phyloP scores from a whole-genome alignment of 306 rosid genomes.

The Trifolium dubium region DNA sequence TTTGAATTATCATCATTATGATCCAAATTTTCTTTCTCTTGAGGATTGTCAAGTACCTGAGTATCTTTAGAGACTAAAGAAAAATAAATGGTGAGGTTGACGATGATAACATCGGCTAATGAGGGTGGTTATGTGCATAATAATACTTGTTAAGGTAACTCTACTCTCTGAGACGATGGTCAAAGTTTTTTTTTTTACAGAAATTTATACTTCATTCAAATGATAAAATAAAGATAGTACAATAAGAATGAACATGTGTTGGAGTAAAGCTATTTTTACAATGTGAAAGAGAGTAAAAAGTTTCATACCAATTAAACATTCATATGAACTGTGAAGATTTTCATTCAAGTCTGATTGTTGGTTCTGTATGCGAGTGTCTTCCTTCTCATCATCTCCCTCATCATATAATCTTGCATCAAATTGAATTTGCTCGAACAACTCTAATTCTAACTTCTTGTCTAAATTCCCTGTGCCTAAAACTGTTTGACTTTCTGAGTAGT shows the following conservation, averaged over 20 bases:
- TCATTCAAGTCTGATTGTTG: slow-evolving; percentile 9
- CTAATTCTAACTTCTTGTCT: not conserved
- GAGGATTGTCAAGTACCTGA: not conserved
- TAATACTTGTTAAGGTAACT: too few relatives aligned
- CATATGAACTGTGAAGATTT: not conserved
- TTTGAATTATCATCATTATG: not conserved
- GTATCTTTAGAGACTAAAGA: slow-evolving; percentile 4
- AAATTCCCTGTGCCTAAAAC: slow-evolving; percentile 13
- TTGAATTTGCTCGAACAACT: not conserved
- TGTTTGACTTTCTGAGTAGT: not conserved
- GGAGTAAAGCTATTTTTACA: too few relatives aligned
- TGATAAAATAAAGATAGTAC: too few relatives aligned
- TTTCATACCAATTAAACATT: not conserved
- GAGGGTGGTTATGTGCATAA: too few relatives aligned
- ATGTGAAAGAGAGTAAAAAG: not conserved
- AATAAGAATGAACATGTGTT: too few relatives aligned
- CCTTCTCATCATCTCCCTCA: not conserved
- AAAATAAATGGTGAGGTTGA: not conserved
- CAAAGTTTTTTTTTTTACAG: not conserved
- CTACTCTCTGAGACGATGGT: not conserved
- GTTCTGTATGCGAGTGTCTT: not conserved
- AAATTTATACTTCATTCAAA: too few relatives aligned
- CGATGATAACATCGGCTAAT: too few relatives aligned
- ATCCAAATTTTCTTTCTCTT: not conserved
- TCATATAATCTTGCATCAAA: not conserved